These are phyloP conservation scores for Cymbopogon flexuosus DNA, from an alignment of 202 grass and related monocot species.

Conservation along the genomic window DNA sequence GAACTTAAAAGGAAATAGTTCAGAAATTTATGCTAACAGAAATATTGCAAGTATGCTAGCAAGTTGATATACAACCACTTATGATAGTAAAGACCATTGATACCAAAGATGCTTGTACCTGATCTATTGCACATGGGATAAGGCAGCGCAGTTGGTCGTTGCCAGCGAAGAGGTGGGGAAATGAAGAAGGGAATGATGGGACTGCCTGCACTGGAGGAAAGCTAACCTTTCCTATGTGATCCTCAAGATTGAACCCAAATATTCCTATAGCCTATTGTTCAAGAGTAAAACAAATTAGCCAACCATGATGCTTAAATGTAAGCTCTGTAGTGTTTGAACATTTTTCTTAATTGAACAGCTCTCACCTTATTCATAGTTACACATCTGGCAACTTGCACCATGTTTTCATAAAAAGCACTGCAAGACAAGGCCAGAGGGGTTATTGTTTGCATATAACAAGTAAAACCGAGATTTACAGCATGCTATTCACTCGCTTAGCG, in stretches of 20 bases:
- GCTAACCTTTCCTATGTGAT: constrained; percentile 84
- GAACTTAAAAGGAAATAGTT: neutral
- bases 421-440: constrained; percentile 21
- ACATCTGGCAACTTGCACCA: constrained; percentile 74
- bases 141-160: constrained; percentile 77
- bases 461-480: neutral
- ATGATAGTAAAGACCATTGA: neutral
- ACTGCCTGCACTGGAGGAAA: constrained; percentile 94
- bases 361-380: constrained; percentile 89
- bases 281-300: constrained; percentile 15
- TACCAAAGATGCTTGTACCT: constrained; percentile 50
- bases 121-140: constrained; percentile 94
- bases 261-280: constrained; percentile 65
- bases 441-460: neutral
- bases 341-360: constrained; percentile 11
- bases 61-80: neutral
- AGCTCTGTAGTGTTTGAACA: constrained; percentile 2
- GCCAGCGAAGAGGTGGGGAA: constrained; percentile 77
- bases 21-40: neutral
- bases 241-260: constrained; percentile 87
- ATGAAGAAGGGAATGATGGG: constrained; percentile 90
- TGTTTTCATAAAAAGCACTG: constrained; percentile 89
- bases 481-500: neutral
- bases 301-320: constrained; percentile 1
- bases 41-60: neutral